Conservation (phyloP, 1,139 yeast genomes). For the Blastobotrys persicus region DNA sequence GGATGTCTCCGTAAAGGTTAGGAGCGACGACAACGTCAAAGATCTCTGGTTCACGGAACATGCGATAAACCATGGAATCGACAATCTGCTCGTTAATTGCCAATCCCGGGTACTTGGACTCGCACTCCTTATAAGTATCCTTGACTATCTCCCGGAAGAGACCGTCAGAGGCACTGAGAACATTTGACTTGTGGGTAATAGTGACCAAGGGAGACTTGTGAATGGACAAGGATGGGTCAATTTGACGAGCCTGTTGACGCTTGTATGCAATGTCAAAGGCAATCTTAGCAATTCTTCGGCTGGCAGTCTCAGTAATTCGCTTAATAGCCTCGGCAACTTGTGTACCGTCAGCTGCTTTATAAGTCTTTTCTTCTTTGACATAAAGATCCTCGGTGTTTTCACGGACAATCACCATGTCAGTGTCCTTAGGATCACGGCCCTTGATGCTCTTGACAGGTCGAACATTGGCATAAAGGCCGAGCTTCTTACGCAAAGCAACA, state of each 20-base stretch:
- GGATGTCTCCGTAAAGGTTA: conserved; percentile 93
- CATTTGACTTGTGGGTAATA: conserved; percentile 95
- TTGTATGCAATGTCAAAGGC: conserved; percentile 91
- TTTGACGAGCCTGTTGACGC: conserved; percentile 77
- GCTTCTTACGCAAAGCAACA: conserved; percentile 91
- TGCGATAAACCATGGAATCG: conserved; percentile 97
- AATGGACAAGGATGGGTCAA: conserved; percentile 50
- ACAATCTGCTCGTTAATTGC: conserved; percentile 89
- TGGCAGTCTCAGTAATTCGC: conserved; percentile 87
- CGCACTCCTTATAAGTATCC: conserved; percentile 66
- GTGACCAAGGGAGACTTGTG: conserved; percentile 66
- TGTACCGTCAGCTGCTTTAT: conserved; percentile 66
- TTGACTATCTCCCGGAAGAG: conserved; percentile 91
- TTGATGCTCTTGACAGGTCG: conserved; percentile 95
- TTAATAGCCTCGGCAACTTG: conserved; percentile 96
- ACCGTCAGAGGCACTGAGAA: conserved; percentile 88
- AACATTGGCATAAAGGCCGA: conserved; percentile 93
- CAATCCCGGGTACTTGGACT: conserved; percentile 45
- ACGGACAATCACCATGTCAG: conserved; percentile 95
- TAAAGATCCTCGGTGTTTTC: conserved; percentile 97
- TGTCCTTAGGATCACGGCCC: conserved; percentile 71
- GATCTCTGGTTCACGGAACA: conserved; percentile 96
- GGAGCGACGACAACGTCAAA: conserved; percentile 99
- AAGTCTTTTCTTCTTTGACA: conserved; percentile 85
- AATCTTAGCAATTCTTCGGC: conserved; percentile 80